phyloP scores from a whole-genome alignment of 352 stramenopile species.

The Globisporangium middletonii region DNA sequence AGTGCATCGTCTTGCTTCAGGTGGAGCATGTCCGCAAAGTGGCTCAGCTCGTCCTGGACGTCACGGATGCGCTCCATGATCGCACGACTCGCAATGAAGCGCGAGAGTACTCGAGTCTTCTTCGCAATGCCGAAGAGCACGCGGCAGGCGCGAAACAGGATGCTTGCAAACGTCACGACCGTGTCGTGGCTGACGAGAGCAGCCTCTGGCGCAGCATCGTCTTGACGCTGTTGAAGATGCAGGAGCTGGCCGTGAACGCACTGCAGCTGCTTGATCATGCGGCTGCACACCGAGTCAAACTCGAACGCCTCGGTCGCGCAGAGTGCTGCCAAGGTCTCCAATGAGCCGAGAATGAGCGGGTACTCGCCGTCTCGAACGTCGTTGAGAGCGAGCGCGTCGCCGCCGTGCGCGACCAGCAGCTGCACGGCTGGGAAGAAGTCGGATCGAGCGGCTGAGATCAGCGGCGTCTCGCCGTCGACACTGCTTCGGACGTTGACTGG shows the following conservation, averaged over 20 bases:
- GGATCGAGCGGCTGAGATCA: neutral
- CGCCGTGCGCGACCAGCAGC: neutral
- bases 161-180: neutral
- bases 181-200: neutral
- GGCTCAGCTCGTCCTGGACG: neutral
- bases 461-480: neutral
- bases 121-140: neutral
- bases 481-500: too few relatives aligned
- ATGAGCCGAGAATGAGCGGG: neutral
- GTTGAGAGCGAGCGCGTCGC: neutral
- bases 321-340: neutral
- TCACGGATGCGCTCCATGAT: neutral
- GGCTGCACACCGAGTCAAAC: neutral
- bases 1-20: neutral
- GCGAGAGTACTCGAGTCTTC: neutral
- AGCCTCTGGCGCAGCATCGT: neutral
- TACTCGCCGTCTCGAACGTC: neutral
- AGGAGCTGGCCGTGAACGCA: neutral
- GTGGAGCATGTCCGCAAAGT: neutral
- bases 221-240: neutral
- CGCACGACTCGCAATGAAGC: slow-evolving; percentile 1
- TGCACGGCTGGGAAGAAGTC: neutral
- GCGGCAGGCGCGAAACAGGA: neutral
- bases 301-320: neutral
- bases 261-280: neutral